phyloP scores from a whole-genome alignment of 2,329 filamentous ascomycete genomes.

The Cercospora sp. region DNA sequence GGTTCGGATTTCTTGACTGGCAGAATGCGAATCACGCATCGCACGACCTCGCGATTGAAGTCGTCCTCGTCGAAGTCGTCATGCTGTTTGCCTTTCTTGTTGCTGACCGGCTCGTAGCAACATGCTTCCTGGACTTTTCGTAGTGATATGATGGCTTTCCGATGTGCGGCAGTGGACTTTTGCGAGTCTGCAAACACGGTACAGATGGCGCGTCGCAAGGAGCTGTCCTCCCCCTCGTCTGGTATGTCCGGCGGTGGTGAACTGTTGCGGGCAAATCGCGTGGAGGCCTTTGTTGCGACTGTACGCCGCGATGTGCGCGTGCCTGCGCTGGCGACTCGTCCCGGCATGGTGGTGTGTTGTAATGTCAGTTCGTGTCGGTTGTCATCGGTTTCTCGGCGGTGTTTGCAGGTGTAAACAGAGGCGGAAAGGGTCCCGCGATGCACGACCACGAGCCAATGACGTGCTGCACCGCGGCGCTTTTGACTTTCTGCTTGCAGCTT shows the following conservation, averaged over 20 bases:
- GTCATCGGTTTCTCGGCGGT: not conserved
- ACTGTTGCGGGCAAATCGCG: conserved; percentile 29
- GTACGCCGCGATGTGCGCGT: conserved; percentile 24
- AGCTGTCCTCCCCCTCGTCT: conserved; percentile 68
- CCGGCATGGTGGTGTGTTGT: conserved; percentile 32
- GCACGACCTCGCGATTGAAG: conserved; percentile 81
- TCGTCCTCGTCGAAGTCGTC: conserved; percentile 78
- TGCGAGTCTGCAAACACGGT: conserved; percentile 64
- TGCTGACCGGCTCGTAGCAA: conserved; percentile 54
- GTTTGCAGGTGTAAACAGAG: conserved; percentile 21
- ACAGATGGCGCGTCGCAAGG: conserved; percentile 72
- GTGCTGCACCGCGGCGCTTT: not conserved
- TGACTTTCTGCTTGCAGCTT: conserved; percentile 11
- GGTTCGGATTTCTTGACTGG: conserved; percentile 88
- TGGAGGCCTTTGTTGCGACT: conserved; percentile 25
- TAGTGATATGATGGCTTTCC: conserved; percentile 83
- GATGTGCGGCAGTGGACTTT: conserved; percentile 82
- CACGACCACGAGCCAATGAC: conserved; percentile 11
- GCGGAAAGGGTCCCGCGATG: conserved; percentile 4
- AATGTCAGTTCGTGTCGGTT: conserved; percentile 2
- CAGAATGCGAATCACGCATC: conserved; percentile 80
- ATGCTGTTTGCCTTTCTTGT: conserved; percentile 54
- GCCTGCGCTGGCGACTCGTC: conserved; percentile 32
- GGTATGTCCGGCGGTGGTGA: conserved; percentile 53
- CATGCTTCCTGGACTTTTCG: conserved; percentile 89